phyloP scores from a whole-genome alignment of 495 filamentous ascomycete species.

The Aspergillus homomorphus region DNA sequence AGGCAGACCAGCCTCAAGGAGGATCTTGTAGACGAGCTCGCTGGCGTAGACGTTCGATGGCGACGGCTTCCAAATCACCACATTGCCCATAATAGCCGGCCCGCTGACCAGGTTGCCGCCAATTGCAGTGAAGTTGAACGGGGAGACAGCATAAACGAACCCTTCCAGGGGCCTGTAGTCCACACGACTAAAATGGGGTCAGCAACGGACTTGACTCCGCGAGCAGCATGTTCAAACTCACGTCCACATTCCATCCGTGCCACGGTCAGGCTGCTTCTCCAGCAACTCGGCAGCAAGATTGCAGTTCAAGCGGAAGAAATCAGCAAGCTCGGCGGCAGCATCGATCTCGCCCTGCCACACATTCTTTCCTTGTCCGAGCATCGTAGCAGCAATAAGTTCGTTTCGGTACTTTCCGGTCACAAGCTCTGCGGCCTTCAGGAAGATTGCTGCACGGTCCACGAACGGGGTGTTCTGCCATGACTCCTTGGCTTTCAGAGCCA shows the following conservation, averaged over 20 bases:
- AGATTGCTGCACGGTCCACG: slow-evolving; percentile 83
- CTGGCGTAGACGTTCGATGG: slow-evolving; percentile 73
- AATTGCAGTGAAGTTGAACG: slow-evolving; percentile 90
- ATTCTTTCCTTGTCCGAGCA: slow-evolving; percentile 95
- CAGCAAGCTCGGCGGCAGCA: slow-evolving; percentile 82
- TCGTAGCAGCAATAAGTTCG: slow-evolving; percentile 89
- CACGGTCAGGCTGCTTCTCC: slow-evolving; percentile 65
- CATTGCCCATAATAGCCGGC: slow-evolving; percentile 79
- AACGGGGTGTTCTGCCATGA: slow-evolving; percentile 83
- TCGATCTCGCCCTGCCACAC: slow-evolving; percentile 98
- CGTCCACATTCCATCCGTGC: slow-evolving; percentile 59
- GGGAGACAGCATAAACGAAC: slow-evolving; percentile 81
- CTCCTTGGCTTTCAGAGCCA: slow-evolving; percentile 76
- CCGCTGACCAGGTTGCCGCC: slow-evolving; percentile 72
- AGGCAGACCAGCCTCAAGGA: slow-evolving; percentile 84
- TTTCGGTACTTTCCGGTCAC: slow-evolving; percentile 87
- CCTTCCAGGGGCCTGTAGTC: slow-evolving; percentile 84
- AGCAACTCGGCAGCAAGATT: slow-evolving; percentile 73
- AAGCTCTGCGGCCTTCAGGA: slow-evolving; percentile 90
- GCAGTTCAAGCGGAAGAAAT: slow-evolving; percentile 85
- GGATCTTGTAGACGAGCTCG: slow-evolving; percentile 73
- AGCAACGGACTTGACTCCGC: not conserved
- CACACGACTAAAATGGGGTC: slow-evolving; percentile 45
- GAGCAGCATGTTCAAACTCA: slow-evolving; percentile 40
- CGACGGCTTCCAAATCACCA: slow-evolving; percentile 86